Evolutionary conservation across 2,329 filamentous ascomycete species (phyloP).

Genomic region (Paracoccidioides lutzii): DNA sequence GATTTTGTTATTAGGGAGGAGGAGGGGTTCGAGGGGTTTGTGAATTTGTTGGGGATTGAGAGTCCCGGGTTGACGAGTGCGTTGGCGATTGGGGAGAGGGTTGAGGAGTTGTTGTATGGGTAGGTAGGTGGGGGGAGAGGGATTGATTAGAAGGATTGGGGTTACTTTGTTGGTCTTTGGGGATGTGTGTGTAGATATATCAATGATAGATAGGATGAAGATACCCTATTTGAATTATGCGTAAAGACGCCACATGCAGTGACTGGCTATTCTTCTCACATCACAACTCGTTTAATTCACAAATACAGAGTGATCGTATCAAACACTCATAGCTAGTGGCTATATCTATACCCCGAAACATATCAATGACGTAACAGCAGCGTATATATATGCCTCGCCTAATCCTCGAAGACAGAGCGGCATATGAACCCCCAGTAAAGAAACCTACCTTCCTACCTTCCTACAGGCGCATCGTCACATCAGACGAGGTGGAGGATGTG

Average conservation of each 20-base stretch:
- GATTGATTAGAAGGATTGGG: neutral
- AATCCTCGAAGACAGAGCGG: too few species aligned
- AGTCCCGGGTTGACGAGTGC: constrained; percentile 76
- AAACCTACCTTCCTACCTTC: too few species aligned
- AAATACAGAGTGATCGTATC: too few species aligned
- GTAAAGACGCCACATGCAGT: neutral
- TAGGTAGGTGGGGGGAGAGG: constrained; percentile 15
- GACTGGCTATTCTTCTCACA: too few species aligned
- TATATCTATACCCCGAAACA: too few species aligned
- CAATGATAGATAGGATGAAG: neutral
- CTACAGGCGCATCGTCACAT: neutral
- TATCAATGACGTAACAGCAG: too few species aligned
- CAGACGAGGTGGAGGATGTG: neutral
- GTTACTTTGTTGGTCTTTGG: too few species aligned
- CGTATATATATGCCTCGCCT: too few species aligned
- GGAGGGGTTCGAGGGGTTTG: constrained; percentile 49
- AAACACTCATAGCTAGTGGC: too few species aligned
- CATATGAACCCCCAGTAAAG: too few species aligned
- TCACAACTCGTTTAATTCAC: too few species aligned
- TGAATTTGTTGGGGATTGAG: constrained; percentile 43
- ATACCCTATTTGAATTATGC: neutral
- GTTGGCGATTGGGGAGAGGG: constrained; percentile 10
- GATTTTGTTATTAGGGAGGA: constrained; percentile 12
- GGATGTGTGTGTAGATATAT: neutral
- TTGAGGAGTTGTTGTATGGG: constrained; percentile 10